Evolutionary conservation across 257 asterid genomes (phyloP), one percentile per base, ranked within the genome.

Genomic region (Solanum sparsipilum): DNA sequence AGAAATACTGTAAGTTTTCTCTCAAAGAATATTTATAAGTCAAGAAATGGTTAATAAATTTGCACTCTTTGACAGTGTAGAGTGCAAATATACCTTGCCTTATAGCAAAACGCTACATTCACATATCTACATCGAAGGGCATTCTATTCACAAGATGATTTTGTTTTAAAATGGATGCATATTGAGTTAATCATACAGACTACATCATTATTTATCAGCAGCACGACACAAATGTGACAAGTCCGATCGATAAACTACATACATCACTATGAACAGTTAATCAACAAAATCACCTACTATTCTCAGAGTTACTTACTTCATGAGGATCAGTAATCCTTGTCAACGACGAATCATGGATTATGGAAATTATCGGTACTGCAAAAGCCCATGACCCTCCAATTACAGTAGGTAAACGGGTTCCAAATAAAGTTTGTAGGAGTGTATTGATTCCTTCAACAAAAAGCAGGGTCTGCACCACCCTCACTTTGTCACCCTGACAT

Each of bases 361-460:
- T 97, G 36, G 99, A 97, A 84, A 97, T 91, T 34, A 96, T 91
- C 5, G 99, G 99, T 60, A 97, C 97, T 91, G 92, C 92, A 85
- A 96, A 97, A n/a, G 99, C 98, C 99, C 99, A 97, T 60, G 99
- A 97, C 2, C 99, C 99, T 89, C 99, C 99, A 86, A 97, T 72
- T 13, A 97, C 95, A 89, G 98, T 93, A 23, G 99, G 99, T 88
- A 97, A 92, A 87, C 99, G 93, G 5, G 99, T 97, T 32, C 99
- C 98, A 83, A 97, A 96, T 90, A 97, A 90, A n/a, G 98, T 96
- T 78, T 97, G 99, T 84, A 97, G 88, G 13, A 96, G 88, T 74
- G 99, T 96, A 89, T 96, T 97, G 85, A 97, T 87, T 76, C 99
- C 99, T 89, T 95, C 95, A 78, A 96, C 96, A 92, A 97, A 97